A percentile compares a stretch with the other conserved stretches of the same genome.
Conservation (phyloP, 2,329 filamentous ascomycete species). For the Sclerotinia minor region DNA sequence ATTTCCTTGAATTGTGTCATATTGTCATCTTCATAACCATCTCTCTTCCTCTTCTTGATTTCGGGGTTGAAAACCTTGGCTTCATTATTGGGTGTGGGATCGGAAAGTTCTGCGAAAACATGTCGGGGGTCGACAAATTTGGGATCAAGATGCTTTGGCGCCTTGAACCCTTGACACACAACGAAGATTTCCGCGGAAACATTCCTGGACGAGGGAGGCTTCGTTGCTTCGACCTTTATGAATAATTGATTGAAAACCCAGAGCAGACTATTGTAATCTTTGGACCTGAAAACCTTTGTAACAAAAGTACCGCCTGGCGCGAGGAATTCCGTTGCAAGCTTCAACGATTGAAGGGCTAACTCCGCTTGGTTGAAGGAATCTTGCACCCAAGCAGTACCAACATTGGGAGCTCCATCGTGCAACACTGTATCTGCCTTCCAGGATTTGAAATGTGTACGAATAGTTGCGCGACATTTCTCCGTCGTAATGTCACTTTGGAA, state of each 20-base stretch:
- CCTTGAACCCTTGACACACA: conserved; percentile 92
- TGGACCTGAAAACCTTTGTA: conserved; percentile 95
- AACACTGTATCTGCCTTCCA: conserved; percentile 96
- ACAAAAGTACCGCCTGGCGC: conserved; percentile 89
- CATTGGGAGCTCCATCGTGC: conserved; percentile 96
- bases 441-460: conserved; percentile 86
- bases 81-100: conserved; percentile 87
- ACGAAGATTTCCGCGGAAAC: conserved; percentile 99
- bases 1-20: conserved; percentile 90
- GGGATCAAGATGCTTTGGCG: conserved; percentile 88
- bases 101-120: conserved; percentile 90
- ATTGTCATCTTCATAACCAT: conserved; percentile 96
- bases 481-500: conserved; percentile 99
- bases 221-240: conserved; percentile 91
- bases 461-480: conserved; percentile 89
- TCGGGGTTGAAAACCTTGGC: conserved; percentile 98
- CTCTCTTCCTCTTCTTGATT: conserved; percentile 94
- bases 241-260: conserved; percentile 99
- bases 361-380: conserved; percentile 98
- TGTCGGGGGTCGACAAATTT: conserved; percentile 85
- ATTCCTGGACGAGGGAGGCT: conserved; percentile 91
- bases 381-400: conserved; percentile 96
- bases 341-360: conserved; percentile 84
- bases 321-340: conserved; percentile 91
- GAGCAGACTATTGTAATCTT: conserved; percentile 91